These are phyloP conservation scores for Ustilago sp. DNA, from an alignment of 1,284 basidiomycete species.

Conservation along the genomic window DNA sequence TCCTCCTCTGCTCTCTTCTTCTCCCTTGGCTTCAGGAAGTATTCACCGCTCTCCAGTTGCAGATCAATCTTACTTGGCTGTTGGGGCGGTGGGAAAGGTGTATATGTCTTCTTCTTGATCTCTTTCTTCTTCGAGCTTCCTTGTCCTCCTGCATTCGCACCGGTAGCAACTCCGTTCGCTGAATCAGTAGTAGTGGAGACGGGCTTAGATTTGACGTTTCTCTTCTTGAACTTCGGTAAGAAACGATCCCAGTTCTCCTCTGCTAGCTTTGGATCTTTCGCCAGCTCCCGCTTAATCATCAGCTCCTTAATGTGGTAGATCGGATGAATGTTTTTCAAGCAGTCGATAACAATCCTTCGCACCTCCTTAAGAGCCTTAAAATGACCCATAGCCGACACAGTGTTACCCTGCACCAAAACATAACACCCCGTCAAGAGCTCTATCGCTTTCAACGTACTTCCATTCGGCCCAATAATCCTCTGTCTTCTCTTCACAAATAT, in stretches of 20 bases:
- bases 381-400: slow-evolving; percentile 96
- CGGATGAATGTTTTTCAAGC: slow-evolving; percentile 99
- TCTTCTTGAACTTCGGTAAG: slow-evolving; percentile 94
- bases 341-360: slow-evolving; percentile 92
- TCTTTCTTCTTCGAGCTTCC: slow-evolving; percentile 34
- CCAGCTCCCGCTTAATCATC: slow-evolving; percentile 97
- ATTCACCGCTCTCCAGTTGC: slow-evolving; percentile 88
- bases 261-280: slow-evolving; percentile 96
- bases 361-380: slow-evolving; percentile 97
- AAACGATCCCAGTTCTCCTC: slow-evolving; percentile 97
- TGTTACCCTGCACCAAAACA: slow-evolving; percentile 96
- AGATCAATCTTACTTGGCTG: slow-evolving; percentile 93
- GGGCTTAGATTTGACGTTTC: slow-evolving; percentile 81
- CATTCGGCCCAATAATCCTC: slow-evolving; percentile 95
- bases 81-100: slow-evolving; percentile 97
- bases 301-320: slow-evolving; percentile 99
- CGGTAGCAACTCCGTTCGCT: not conserved
- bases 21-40: slow-evolving; percentile 76
- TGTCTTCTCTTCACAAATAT: slow-evolving; percentile 95
- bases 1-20: slow-evolving; percentile 73
- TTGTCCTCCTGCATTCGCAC: not conserved
- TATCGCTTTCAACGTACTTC: slow-evolving; percentile 97
- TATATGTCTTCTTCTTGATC: slow-evolving; percentile 90
- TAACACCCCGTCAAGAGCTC: slow-evolving; percentile 97
- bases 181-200: not conserved